Evolutionary conservation across 1,284 basidiomycete species (phyloP).

Genomic region (Boletellus sp.): DNA sequence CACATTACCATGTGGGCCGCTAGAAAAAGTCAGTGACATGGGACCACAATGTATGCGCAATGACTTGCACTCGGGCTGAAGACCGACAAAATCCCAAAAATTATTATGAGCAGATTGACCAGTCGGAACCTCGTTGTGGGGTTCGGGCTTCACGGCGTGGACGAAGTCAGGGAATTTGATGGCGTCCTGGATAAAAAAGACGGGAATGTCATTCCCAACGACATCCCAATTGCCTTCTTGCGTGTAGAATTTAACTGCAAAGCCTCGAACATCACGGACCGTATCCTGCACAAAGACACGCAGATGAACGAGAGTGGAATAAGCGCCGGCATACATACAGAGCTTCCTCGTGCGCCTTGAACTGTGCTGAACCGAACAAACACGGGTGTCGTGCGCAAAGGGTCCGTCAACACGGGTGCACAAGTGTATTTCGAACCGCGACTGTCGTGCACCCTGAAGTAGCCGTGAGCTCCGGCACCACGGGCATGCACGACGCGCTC

Average conservation of each 20-base stretch:
- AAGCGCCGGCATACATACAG: conserved; percentile 36
- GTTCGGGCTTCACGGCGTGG: conserved; percentile 79
- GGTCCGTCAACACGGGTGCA: conserved; percentile 69
- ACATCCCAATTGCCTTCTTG: conserved; percentile 80
- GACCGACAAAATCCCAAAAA: conserved; percentile 76
- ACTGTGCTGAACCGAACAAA: conserved; percentile 85
- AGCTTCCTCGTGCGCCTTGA: conserved; percentile 70
- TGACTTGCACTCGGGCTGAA: conserved; percentile 56
- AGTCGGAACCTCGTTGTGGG: conserved; percentile 68
- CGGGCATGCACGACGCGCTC: conserved; percentile 76
- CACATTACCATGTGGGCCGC: conserved; percentile 80
- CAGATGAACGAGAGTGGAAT: not conserved
- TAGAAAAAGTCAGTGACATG: conserved; percentile 29
- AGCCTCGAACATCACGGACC: conserved; percentile 82
- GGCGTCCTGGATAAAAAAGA: conserved; percentile 84
- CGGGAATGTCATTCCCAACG: conserved; percentile 74
- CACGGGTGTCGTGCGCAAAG: conserved; percentile 65
- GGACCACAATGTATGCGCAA: not conserved
- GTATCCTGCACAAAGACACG: conserved; percentile 49
- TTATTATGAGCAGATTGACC: conserved; percentile 76
- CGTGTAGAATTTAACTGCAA: conserved; percentile 80
- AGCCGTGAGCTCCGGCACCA: conserved; percentile 77
- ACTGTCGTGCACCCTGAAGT: conserved; percentile 71
- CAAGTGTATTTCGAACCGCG: conserved; percentile 61
- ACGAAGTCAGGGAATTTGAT: conserved; percentile 83